Evolutionary conservation across 2,329 filamentous ascomycete species (phyloP), one percentile per base, ranked within the genome.

Genomic region (Teratosphaeria viscida): DNA sequence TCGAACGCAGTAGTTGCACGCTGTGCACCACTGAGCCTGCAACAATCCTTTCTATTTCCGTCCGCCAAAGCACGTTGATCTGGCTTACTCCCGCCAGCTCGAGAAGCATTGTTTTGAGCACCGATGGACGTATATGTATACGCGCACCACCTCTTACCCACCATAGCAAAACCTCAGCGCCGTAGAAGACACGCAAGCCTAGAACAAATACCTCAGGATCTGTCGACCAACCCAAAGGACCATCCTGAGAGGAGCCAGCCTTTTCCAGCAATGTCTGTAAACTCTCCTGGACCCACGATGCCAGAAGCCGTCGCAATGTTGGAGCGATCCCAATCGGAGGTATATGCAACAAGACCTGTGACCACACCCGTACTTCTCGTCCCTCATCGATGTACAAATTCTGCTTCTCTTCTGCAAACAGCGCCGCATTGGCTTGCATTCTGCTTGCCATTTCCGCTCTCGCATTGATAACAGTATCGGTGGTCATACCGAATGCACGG

Each of bases 371-470:
- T 3, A 85, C 79, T 72, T 96, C 92, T 55, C 85, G 80, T 5
- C 90, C 83, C 65, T 91, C 86, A 71, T 97, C 92, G 56, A 92
- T 78, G 72, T 90, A 97, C n/a, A 96, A 80, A 70, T 99, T 99
- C 71, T 95, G 91, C 71, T 95, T 92, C 74, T 99, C 94, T 59
- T 90, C 81, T 0, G 83, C 86, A 71, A 99, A 99, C 0, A 99
- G 81, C 3, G 85, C 79, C 63, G 85, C 82, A 68, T 89, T 82
- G 65, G 77, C 74, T 49, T 73, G 72, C 3, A 71, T 66, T 23
- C 49, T 29, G 0, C 52, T 49, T 19, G 52, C 37, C 26, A 70
- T 35, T 26, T 62, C 60, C 12, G 62, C 58, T 5, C 57, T 56
- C 2, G 68, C 62, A 4, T 59, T 56, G 0, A 14, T 5, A 6